These are phyloP conservation scores for Rhodotorula paludigena DNA, from an alignment of 768 basidiomycete species.

Conservation along the genomic window DNA sequence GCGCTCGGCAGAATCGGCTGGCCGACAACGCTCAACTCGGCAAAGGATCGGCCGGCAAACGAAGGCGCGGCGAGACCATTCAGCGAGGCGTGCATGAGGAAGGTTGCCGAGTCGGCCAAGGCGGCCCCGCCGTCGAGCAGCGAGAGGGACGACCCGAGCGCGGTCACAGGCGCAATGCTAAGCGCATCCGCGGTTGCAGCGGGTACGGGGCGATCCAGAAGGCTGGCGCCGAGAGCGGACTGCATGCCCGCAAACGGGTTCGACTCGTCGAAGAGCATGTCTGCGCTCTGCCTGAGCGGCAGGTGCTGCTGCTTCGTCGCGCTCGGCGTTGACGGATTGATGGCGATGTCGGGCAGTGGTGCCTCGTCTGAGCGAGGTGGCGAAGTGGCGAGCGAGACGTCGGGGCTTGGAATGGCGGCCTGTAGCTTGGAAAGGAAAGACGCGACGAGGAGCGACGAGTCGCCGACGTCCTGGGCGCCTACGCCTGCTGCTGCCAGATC, in stretches of 20 bases:
- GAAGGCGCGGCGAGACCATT: neutral
- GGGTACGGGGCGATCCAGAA: neutral
- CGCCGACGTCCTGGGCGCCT: neutral
- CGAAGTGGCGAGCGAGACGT: constrained; percentile 16
- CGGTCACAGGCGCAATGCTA: neutral
- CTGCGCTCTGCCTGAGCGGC: neutral
- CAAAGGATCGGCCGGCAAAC: constrained; percentile 3
- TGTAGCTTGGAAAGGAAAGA: constrained; percentile 28
- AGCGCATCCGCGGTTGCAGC: neutral
- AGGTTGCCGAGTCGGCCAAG: neutral
- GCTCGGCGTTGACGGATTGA: neutral
- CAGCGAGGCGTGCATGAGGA: constrained; percentile 3
- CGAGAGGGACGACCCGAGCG: neutral
- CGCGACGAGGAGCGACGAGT: constrained; percentile 6
- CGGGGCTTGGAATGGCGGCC: constrained; percentile 21
- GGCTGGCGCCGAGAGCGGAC: neutral
- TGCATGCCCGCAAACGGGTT: constrained; percentile 10
- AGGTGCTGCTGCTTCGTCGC: neutral
- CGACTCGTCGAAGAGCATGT: constrained; percentile 27
- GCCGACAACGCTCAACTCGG: neutral
- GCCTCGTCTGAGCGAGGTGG: neutral
- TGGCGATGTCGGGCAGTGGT: neutral
- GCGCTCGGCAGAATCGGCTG: neutral
- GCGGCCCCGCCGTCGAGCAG: neutral
- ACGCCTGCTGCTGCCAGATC: neutral